Evolutionary conservation across 768 basidiomycete genomes (phyloP).

Genomic region (Termitomyces eurrhizus): DNA sequence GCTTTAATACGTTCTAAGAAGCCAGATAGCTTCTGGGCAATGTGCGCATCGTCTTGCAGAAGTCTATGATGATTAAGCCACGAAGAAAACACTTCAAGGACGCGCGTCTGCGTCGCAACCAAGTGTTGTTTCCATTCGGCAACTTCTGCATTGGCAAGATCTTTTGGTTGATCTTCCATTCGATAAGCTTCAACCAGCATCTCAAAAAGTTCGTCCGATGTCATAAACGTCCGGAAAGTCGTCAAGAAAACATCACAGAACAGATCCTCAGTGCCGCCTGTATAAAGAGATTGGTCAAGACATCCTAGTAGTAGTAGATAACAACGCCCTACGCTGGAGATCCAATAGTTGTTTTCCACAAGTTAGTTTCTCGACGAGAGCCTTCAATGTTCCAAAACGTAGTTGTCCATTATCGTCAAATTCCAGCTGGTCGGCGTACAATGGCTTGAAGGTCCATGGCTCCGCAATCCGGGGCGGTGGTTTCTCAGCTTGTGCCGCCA

Average conservation of each 20-base stretch:
- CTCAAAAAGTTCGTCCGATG: slow-evolving; percentile 64
- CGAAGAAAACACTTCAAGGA: slow-evolving; percentile 49
- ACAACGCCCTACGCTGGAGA: slow-evolving; percentile 43
- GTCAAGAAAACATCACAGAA: slow-evolving; percentile 70
- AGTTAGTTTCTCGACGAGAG: slow-evolving; percentile 69
- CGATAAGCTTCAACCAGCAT: slow-evolving; percentile 62
- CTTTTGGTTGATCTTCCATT: slow-evolving; percentile 44
- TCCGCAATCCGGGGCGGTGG: slow-evolving; percentile 36
- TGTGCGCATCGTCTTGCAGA: slow-evolving; percentile 60
- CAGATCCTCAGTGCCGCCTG: slow-evolving; percentile 24
- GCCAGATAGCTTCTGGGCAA: slow-evolving; percentile 51
- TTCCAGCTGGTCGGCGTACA: slow-evolving; percentile 59
- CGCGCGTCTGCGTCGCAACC: slow-evolving; percentile 58
- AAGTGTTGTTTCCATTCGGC: slow-evolving; percentile 67
- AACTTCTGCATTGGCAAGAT: slow-evolving; percentile 46
- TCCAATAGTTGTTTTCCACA: slow-evolving; percentile 37
- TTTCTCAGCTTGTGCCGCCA: slow-evolving; percentile 34
- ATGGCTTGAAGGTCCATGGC: slow-evolving; percentile 59
- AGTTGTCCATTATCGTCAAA: slow-evolving; percentile 63
- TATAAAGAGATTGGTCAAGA: neutral
- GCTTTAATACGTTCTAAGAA: slow-evolving; percentile 44
- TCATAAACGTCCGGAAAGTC: slow-evolving; percentile 80
- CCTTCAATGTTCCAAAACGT: slow-evolving; percentile 64
- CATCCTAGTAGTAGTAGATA: neutral
- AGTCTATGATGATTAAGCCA: slow-evolving; percentile 64